Conservation (phyloP, 306 rosid species). For the Pachyrhizus erosus region DNA sequence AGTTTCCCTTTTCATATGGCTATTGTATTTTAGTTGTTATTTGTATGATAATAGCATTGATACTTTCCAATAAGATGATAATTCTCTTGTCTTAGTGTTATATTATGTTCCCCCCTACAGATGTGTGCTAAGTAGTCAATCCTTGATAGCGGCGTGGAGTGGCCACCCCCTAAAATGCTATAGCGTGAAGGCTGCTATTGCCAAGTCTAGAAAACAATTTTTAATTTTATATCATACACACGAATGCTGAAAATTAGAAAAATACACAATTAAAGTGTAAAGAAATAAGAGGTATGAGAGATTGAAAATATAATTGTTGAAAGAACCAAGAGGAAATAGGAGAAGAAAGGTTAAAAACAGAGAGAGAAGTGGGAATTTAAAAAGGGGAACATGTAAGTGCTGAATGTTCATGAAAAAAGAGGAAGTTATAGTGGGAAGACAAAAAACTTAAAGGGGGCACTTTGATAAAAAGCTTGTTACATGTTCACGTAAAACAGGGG, state of each 20-base stretch:
- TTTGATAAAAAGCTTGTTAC: background rate
- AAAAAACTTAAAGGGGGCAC: background rate
- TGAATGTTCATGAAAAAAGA: background rate
- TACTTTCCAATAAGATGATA: slow-evolving; percentile 11
- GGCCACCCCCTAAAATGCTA: background rate
- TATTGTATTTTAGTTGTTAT: slow-evolving; percentile 12
- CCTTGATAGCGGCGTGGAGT: background rate
- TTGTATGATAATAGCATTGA: slow-evolving; percentile 17
- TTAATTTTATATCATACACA: background rate
- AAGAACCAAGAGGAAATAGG: too few relatives aligned
- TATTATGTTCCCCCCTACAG: background rate
- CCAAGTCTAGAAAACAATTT: background rate
- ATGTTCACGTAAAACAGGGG: background rate
- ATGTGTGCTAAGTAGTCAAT: background rate
- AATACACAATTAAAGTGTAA: background rate
- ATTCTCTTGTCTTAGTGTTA: slow-evolving; percentile 3
- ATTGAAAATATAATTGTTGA: background rate
- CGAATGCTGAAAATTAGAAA: background rate
- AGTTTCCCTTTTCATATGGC: background rate
- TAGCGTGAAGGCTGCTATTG: background rate
- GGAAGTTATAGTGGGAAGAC: background rate
- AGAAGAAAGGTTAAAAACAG: background rate
- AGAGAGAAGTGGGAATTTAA: background rate
- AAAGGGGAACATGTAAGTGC: background rate
- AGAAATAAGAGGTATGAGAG: background rate